These are phyloP conservation scores for Cladosporium colombiae DNA, from an alignment of 2,329 filamentous ascomycete genomes.

Conservation along the genomic window DNA sequence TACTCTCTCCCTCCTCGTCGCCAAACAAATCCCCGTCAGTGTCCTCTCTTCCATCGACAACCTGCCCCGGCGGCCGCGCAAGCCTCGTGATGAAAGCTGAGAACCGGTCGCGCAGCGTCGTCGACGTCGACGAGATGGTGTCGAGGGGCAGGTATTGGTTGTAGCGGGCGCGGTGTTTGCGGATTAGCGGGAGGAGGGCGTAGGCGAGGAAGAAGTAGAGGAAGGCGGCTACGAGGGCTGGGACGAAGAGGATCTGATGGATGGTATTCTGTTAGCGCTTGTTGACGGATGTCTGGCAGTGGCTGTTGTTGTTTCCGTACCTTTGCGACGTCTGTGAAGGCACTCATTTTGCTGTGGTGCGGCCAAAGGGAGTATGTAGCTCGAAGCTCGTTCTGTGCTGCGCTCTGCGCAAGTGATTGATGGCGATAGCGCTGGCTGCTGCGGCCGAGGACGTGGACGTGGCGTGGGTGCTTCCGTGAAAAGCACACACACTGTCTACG, in stretches of 20 bases:
- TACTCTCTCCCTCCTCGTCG: constrained; percentile 49
- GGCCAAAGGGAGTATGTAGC: neutral
- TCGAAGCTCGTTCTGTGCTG: neutral
- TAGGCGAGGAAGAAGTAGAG: constrained; percentile 47
- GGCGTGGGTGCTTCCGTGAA: neutral
- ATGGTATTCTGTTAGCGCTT: neutral
- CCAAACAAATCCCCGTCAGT: constrained; percentile 40
- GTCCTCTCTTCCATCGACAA: constrained; percentile 33
- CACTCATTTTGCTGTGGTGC: neutral
- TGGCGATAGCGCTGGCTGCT: neutral
- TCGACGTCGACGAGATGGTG: constrained; percentile 32
- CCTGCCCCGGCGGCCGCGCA: constrained; percentile 33
- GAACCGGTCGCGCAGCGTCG: constrained; percentile 35
- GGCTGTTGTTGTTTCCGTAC: neutral
- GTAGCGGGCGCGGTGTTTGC: constrained; percentile 48
- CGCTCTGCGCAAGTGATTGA: neutral
- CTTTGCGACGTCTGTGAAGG: constrained; percentile 15
- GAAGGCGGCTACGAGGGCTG: constrained; percentile 45
- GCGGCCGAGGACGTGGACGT: neutral
- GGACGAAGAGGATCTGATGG: constrained; percentile 46
- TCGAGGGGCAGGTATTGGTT: constrained; percentile 44
- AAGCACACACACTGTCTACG: neutral
- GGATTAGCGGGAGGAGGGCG: constrained; percentile 46
- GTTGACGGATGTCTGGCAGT: neutral
- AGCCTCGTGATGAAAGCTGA: constrained; percentile 39